These are phyloP conservation scores for Dipteronia dyeriana DNA, from an alignment of 345 rosid genomes.

Conservation along the genomic window DNA sequence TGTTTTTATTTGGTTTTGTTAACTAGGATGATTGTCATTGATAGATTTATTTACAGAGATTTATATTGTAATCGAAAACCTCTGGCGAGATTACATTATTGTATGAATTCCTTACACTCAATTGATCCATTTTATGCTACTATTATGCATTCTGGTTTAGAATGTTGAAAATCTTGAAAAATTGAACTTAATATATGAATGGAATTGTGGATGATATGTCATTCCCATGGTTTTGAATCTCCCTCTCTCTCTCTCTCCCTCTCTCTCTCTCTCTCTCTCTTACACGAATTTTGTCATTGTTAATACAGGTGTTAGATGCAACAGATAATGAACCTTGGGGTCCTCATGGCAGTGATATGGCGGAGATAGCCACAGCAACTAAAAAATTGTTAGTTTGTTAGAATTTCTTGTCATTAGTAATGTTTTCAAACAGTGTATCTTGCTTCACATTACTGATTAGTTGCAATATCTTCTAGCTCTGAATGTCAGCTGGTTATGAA, in stretches of 20 bases:
- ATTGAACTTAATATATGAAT: not conserved
- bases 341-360: constrained; percentile 93
- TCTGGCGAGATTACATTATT: not conserved
- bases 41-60: not conserved
- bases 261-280: not conserved
- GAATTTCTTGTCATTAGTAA: constrained; percentile 6
- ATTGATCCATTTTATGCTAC: not conserved
- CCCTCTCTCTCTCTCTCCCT: not conserved
- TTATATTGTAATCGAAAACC: not conserved
- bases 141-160: not conserved
- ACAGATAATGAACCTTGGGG: constrained; percentile 99
- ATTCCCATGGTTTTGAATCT: not conserved
- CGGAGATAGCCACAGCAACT: constrained; percentile 91
- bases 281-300: constrained; percentile 8
- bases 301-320: constrained; percentile 86
- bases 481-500: constrained; percentile 96
- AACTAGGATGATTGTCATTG: not conserved
- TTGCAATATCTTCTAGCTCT: constrained; percentile 51
- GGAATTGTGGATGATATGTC: not conserved
- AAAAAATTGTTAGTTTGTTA: constrained; percentile 69
- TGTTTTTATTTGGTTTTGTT: not conserved
- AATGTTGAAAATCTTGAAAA: not conserved
- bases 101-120: not conserved
- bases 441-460: constrained; percentile 19
- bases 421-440: constrained; percentile 13